phyloP scores from a whole-genome alignment of 192 early-diverging fungal genomes.

The Coemansia sp. region DNA sequence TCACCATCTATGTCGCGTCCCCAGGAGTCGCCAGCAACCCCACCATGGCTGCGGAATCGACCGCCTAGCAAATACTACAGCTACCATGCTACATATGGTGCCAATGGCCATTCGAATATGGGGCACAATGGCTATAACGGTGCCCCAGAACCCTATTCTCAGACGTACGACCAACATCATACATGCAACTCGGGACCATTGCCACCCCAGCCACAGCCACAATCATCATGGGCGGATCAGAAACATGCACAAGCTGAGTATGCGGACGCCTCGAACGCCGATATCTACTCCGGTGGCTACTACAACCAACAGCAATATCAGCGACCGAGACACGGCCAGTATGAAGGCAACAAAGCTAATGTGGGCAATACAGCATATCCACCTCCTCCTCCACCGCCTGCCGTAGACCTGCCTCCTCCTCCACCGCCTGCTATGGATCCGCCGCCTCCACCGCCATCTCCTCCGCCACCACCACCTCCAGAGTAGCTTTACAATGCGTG shows the following conservation, averaged over 20 bases:
- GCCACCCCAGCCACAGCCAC: constrained; percentile 5
- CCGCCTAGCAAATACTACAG: constrained; percentile 26
- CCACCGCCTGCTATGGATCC: constrained; percentile 14
- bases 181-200: not conserved
- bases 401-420: constrained; percentile 1
- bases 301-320: constrained; percentile 1
- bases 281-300: not conserved
- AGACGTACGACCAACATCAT: constrained; percentile 1
- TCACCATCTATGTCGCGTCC: constrained; percentile 25
- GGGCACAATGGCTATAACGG: not conserved
- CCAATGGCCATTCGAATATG: not conserved
- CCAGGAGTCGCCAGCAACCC: constrained; percentile 28
- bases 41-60: constrained; percentile 38
- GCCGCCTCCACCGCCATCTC: constrained; percentile 15
- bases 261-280: not conserved
- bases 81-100: constrained; percentile 16
- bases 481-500: not conserved
- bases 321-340: constrained; percentile 6
- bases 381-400: constrained; percentile 13
- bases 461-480: constrained; percentile 16
- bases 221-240: not conserved
- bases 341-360: not conserved
- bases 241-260: not conserved
- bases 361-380: not conserved
- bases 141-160: constrained; percentile 7